A percentile compares a stretch with the other conserved stretches of the same genome.
Evolutionary conservation across 495 filamentous ascomycete species (phyloP).

Genomic region (Penicillium fimorum): DNA sequence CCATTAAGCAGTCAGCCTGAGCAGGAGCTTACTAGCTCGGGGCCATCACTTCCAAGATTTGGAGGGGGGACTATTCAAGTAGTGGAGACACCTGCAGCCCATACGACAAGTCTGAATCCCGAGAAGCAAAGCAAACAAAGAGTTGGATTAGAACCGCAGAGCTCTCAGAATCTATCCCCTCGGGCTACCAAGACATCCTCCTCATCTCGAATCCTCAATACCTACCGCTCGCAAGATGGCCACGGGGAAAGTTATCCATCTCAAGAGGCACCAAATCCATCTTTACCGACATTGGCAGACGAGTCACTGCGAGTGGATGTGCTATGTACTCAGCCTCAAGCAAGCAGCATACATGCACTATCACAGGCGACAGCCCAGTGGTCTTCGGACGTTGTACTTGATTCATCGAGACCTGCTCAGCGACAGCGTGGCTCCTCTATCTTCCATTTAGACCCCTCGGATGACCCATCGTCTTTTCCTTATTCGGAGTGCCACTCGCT

Average conservation of each 20-base stretch:
- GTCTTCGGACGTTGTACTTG: constrained; percentile 19
- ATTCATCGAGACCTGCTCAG: constrained; percentile 29
- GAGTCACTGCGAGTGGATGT: constrained; percentile 18
- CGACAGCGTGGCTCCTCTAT: constrained; percentile 16
- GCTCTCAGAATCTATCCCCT: constrained; percentile 23
- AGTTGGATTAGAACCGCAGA: neutral
- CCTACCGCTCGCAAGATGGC: constrained; percentile 26
- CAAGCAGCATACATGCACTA: constrained; percentile 16
- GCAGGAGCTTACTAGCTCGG: constrained; percentile 26
- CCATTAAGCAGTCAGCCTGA: constrained; percentile 33
- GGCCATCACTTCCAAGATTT: constrained; percentile 23
- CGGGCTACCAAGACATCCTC: constrained; percentile 37
- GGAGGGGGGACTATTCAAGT: constrained; percentile 36
- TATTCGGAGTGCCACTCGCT: constrained; percentile 22
- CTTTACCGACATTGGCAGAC: constrained; percentile 5
- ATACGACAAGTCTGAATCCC: constrained; percentile 13
- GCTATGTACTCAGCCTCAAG: constrained; percentile 26
- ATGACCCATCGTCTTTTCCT: constrained; percentile 17
- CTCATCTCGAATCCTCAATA: constrained; percentile 39
- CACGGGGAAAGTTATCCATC: constrained; percentile 25
- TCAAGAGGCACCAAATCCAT: constrained; percentile 15
- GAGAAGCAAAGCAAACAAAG: constrained; percentile 4
- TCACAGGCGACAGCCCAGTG: constrained; percentile 21
- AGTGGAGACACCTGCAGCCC: constrained; percentile 31
- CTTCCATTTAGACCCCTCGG: constrained; percentile 10